Percentiles rank a stretch among this genome's conserved stretches.
These are phyloP conservation scores for Nannizzia gypsea DNA, from an alignment of 2,329 filamentous ascomycete species.

Conservation along the genomic window DNA sequence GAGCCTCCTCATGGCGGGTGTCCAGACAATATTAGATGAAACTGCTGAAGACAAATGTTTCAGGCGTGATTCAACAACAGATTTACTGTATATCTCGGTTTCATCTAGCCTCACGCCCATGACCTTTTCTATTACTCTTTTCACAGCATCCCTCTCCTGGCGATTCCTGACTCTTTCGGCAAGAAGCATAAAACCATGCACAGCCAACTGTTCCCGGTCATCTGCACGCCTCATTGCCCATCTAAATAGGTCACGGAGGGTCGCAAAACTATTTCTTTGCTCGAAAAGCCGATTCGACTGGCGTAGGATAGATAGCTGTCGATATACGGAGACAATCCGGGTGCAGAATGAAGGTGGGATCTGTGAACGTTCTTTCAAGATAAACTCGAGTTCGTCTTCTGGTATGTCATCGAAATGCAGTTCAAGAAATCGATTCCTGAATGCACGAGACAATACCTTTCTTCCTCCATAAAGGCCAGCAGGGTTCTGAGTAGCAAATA, in stretches of 20 bases:
- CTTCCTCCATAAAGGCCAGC: slow-evolving; percentile 89
- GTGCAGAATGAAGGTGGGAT: slow-evolving; percentile 85
- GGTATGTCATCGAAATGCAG: slow-evolving; percentile 97
- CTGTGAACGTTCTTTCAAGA: slow-evolving; percentile 75
- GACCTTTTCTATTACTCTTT: slow-evolving; percentile 73
- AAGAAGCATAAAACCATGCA: slow-evolving; percentile 91
- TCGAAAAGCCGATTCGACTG: slow-evolving; percentile 90
- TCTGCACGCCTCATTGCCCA: slow-evolving; percentile 84
- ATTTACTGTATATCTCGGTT: slow-evolving; percentile 56
- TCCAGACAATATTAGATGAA: slow-evolving; percentile 66
- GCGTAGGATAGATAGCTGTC: slow-evolving; percentile 75
- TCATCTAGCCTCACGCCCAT: slow-evolving; percentile 79
- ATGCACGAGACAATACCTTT: slow-evolving; percentile 85
- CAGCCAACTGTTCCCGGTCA: slow-evolving; percentile 74
- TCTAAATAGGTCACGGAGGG: slow-evolving; percentile 84
- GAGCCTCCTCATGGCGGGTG: slow-evolving; percentile 79
- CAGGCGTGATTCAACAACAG: slow-evolving; percentile 45
- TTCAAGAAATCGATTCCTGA: slow-evolving; percentile 93
- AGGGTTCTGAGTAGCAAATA: slow-evolving; percentile 96
- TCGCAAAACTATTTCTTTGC: slow-evolving; percentile 94
- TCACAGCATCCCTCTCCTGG: slow-evolving; percentile 75
- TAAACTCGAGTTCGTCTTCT: slow-evolving; percentile 82
- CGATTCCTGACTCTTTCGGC: slow-evolving; percentile 87
- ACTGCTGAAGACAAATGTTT: slow-evolving; percentile 27
- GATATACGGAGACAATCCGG: slow-evolving; percentile 86